Conservation (phyloP, 352 stramenopile genomes). For the Phytopythium litorale region DNA sequence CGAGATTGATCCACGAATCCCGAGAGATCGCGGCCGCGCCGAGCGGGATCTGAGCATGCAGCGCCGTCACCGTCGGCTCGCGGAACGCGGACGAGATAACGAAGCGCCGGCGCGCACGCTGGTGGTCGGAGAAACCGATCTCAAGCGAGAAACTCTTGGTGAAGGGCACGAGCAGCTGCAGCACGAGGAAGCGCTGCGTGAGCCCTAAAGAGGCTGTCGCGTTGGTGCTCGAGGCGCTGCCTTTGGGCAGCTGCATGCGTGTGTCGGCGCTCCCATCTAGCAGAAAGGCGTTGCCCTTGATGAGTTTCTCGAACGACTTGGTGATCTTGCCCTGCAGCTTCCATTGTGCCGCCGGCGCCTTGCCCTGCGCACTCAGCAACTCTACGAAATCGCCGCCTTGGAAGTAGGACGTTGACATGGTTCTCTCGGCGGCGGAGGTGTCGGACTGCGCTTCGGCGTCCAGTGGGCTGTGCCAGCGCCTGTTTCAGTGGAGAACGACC, state of each 20-base stretch:
- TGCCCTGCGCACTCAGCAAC: slow-evolving; percentile 76
- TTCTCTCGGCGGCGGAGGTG: neutral
- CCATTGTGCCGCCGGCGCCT: slow-evolving; percentile 58
- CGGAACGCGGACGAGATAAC: slow-evolving; percentile 79
- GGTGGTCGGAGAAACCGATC: slow-evolving; percentile 73
- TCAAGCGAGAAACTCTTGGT: slow-evolving; percentile 71
- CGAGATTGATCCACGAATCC: slow-evolving; percentile 77
- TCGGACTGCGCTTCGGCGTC: neutral
- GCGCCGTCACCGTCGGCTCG: slow-evolving; percentile 41
- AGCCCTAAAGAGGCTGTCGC: slow-evolving; percentile 40
- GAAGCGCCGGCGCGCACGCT: slow-evolving; percentile 68
- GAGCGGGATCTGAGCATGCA: slow-evolving; percentile 74
- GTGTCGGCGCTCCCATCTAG: slow-evolving; percentile 76
- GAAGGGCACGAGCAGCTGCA: slow-evolving; percentile 62
- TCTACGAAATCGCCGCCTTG: slow-evolving; percentile 81
- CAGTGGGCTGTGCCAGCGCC: neutral
- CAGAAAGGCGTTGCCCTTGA: slow-evolving; percentile 73
- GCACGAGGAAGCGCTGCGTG: slow-evolving; percentile 69
- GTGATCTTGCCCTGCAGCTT: slow-evolving; percentile 75
- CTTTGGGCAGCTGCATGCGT: slow-evolving; percentile 81
- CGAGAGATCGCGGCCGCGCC: slow-evolving; percentile 28
- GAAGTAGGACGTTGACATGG: slow-evolving; percentile 47
- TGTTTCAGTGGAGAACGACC: neutral
- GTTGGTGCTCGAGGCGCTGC: slow-evolving; percentile 1
- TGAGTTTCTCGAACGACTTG: slow-evolving; percentile 77